A percentile compares a stretch with the other conserved stretches of the same genome.
phyloP scores from a whole-genome alignment of 2,329 filamentous ascomycete genomes.

The Davidsoniella virescens region DNA sequence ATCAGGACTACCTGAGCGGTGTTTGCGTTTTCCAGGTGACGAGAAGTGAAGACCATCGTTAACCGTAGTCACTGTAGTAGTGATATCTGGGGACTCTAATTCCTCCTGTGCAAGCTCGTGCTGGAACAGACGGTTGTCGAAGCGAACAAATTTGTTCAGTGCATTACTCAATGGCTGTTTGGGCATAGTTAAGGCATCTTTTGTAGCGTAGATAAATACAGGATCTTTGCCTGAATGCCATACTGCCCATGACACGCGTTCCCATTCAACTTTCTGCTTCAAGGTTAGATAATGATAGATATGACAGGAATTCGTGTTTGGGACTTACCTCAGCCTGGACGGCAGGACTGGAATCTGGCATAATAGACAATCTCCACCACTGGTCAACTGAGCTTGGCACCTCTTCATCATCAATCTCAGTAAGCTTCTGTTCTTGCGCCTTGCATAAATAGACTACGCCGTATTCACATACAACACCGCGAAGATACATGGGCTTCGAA shows the following conservation, averaged over 20 bases:
- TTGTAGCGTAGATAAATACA: constrained; percentile 37
- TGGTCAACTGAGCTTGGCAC: constrained; percentile 25
- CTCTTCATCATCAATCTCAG: constrained; percentile 23
- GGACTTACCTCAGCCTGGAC: constrained; percentile 31
- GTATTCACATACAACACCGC: constrained; percentile 32
- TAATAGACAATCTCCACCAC: constrained; percentile 39
- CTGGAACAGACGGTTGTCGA: constrained; percentile 36
- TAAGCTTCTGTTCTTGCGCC: constrained; percentile 25
- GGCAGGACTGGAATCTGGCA: constrained; percentile 24
- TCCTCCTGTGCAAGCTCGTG: constrained; percentile 27
- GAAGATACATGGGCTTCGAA: constrained; percentile 32
- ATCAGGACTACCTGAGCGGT: constrained; percentile 28
- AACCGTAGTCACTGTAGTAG: neutral
- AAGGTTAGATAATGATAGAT: neutral
- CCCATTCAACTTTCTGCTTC: constrained; percentile 29
- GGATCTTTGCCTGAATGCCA: constrained; percentile 30
- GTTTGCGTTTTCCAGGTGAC: constrained; percentile 30
- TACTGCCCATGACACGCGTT: constrained; percentile 29
- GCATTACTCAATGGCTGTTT: constrained; percentile 23
- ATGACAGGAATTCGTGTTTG: neutral
- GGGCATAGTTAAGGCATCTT: constrained; percentile 26
- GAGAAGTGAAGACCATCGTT: neutral
- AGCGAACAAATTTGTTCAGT: constrained; percentile 30
- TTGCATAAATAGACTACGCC: constrained; percentile 35
- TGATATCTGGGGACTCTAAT: constrained; percentile 7